Percentiles rank a stretch among this genome's conserved stretches.
These are phyloP conservation scores for Trichoderma hamatum DNA, from an alignment of 2,329 filamentous ascomycete genomes.

Conservation along the genomic window DNA sequence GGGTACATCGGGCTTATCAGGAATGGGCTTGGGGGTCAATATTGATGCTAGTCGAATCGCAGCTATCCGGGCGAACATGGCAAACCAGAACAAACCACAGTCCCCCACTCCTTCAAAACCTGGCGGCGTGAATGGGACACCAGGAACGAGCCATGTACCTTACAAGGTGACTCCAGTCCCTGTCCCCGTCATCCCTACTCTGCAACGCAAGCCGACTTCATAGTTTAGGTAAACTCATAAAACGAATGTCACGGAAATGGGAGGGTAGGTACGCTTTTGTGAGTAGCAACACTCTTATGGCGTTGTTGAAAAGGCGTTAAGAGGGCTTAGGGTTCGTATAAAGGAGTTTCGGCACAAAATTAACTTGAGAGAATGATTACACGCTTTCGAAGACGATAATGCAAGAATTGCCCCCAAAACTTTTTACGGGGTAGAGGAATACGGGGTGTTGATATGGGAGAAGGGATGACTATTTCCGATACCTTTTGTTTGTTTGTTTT, in stretches of 20 bases:
- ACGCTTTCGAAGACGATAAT: slow-evolving; percentile 19
- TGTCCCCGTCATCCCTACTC: slow-evolving; percentile 47
- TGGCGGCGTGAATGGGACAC: slow-evolving; percentile 42
- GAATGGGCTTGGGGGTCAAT: slow-evolving; percentile 41
- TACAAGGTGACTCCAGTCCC: slow-evolving; percentile 51
- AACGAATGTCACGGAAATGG: slow-evolving; percentile 5
- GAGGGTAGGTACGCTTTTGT: slow-evolving; percentile 8
- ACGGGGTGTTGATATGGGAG: slow-evolving; percentile 19
- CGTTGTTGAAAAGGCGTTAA: slow-evolving; percentile 23
- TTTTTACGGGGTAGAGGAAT: neutral
- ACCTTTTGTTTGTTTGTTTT: neutral
- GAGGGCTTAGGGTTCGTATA: slow-evolving; percentile 17
- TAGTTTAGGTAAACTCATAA: slow-evolving; percentile 10
- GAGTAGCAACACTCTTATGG: slow-evolving; percentile 15
- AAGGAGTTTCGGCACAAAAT: slow-evolving; percentile 23
- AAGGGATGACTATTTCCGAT: slow-evolving; percentile 4
- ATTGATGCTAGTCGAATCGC: slow-evolving; percentile 39
- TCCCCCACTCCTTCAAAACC: slow-evolving; percentile 40
- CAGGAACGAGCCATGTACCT: slow-evolving; percentile 38
- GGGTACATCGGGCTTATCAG: slow-evolving; percentile 44
- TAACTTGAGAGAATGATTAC: slow-evolving; percentile 6
- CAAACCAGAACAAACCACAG: slow-evolving; percentile 43
- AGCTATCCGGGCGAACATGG: slow-evolving; percentile 43
- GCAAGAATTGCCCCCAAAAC: neutral
- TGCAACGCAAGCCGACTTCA: slow-evolving; percentile 33